Percentiles rank a stretch among this genome's conserved stretches.
Conservation (phyloP, 2,329 filamentous ascomycete species). For the Exophiala sp. region DNA sequence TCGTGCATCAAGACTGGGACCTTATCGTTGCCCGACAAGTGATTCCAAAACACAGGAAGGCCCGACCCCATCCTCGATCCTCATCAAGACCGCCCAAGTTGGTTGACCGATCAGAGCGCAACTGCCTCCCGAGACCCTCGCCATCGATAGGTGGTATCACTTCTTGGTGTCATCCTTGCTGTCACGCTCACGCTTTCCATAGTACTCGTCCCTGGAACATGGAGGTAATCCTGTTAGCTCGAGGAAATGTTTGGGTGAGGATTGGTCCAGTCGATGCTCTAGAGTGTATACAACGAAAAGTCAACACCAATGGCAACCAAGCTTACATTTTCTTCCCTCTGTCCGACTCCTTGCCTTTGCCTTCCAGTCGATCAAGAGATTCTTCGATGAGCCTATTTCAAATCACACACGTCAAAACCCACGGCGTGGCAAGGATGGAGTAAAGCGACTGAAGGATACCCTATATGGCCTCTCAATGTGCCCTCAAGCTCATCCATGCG, state of each 20-base stretch:
- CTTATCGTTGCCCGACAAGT: no score
- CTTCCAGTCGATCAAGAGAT: conserved; percentile 44
- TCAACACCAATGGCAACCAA: not conserved
- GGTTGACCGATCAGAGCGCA: no score
- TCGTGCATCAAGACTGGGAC: no score
- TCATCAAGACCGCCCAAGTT: no score
- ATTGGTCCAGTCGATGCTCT: not conserved
- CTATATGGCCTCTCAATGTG: conserved; percentile 47
- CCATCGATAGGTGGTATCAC: no score
- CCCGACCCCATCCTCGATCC: no score
- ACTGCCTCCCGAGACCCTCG: no score
- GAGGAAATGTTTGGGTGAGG: not conserved
- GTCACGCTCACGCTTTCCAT: conserved; percentile 30
- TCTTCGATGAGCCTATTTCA: conserved; percentile 40
- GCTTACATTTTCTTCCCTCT: conserved; percentile 39
- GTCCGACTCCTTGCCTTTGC: conserved; percentile 34
- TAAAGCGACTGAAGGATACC: conserved; percentile 12
- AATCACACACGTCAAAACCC: not conserved
- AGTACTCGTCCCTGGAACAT: conserved; percentile 29
- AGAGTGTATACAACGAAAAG: no score
- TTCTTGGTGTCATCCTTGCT: conserved; percentile 20
- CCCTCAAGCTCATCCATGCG: conserved; percentile 48
- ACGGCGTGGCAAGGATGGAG: not conserved
- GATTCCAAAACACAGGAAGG: no score
- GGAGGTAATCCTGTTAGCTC: not conserved